A percentile compares a stretch with the other conserved stretches of the same genome.
Evolutionary conservation across 73 alveolate species (phyloP).

Genomic region (Stentor coeruleus): DNA sequence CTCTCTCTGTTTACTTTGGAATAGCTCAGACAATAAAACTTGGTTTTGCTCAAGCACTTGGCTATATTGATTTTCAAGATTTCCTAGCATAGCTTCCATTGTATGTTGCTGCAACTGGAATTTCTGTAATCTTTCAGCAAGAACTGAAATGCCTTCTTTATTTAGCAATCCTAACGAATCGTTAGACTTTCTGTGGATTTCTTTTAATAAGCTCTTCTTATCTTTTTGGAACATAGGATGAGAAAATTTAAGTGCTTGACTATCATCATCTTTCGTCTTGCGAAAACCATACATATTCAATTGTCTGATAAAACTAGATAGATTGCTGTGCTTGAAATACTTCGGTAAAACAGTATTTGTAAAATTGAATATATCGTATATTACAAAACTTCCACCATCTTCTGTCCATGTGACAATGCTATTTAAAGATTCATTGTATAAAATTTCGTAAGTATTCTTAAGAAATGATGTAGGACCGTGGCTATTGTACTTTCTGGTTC

Average conservation of each 20-base stretch:
- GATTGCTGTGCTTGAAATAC: conserved; percentile 94
- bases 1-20: neutral
- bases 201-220: neutral
- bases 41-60: neutral
- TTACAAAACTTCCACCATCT: conserved; percentile 52
- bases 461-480: neutral
- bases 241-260: neutral
- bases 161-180: neutral
- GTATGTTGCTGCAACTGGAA: neutral
- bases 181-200: neutral
- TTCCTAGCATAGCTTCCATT: neutral
- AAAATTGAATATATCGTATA: conserved; percentile 78
- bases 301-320: conserved; percentile 94
- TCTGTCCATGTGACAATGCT: neutral
- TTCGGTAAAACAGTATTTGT: conserved; percentile 90
- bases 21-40: neutral
- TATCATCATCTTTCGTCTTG: neutral
- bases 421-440: neutral
- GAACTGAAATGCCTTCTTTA: neutral
- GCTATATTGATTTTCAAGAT: neutral
- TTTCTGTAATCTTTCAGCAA: neutral
- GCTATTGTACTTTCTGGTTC: neutral
- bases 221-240: conserved; percentile 17
- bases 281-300: conserved; percentile 79
- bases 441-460: neutral